A percentile compares a stretch with the other conserved stretches of the same genome.
phyloP scores from a whole-genome alignment of 805 yeast species.

The Cyberlindnera petersonii region DNA sequence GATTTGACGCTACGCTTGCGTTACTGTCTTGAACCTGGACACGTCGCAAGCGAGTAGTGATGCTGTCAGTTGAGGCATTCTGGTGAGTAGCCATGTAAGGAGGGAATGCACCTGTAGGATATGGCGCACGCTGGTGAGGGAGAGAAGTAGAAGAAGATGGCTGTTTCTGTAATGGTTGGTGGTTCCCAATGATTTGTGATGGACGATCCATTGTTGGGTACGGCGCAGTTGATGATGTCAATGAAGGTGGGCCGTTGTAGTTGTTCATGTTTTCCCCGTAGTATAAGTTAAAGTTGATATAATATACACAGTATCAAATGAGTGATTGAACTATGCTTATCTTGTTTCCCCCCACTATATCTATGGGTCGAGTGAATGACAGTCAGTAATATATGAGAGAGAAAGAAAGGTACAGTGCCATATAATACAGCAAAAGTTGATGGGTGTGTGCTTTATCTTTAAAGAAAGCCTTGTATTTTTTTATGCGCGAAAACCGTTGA shows the following conservation, averaged over 20 bases:
- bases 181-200: not conserved
- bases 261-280: not conserved
- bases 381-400: too few relatives aligned
- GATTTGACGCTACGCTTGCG: conserved; percentile 3
- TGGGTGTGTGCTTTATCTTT: too few relatives aligned
- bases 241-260: not conserved
- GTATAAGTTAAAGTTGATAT: too few relatives aligned
- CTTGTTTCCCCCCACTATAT: too few relatives aligned
- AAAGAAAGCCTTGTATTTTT: too few relatives aligned
- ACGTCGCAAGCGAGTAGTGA: conserved; percentile 8
- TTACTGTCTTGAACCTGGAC: conserved; percentile 3
- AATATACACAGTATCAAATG: too few relatives aligned
- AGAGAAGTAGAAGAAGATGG: not conserved
- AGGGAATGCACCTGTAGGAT: conserved; percentile 10
- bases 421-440: too few relatives aligned
- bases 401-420: too few relatives aligned
- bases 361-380: too few relatives aligned
- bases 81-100: conserved; percentile 1
- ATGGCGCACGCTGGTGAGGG: conserved; percentile 4
- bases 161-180: not conserved
- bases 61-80: conserved; percentile 12
- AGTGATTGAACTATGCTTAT: too few relatives aligned
- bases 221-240: conserved; percentile 5
- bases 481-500: too few relatives aligned
- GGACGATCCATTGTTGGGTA: conserved; percentile 10